Evolutionary conservation across 2,329 filamentous ascomycete genomes (phyloP), one percentile per base, ranked within the genome.

Genomic region (Dryadomyces quercus-mongolicae): DNA sequence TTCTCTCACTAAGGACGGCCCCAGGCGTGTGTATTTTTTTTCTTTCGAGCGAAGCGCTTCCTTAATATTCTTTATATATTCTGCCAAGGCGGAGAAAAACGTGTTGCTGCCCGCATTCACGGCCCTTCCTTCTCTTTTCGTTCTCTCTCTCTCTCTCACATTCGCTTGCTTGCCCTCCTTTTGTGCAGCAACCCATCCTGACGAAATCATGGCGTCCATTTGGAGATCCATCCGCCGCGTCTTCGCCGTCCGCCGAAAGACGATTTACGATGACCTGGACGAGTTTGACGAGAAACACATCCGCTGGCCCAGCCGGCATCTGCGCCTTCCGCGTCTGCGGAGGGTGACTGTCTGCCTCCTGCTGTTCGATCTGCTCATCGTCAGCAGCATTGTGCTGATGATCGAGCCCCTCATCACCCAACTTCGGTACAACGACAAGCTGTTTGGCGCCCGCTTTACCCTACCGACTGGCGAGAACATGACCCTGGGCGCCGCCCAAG

Each of bases 361-460:
- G 16, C 62, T 58, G 13, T 55, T 52, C 20, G 60, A 60, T 51
- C 54, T 63, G 40, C 25, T 48, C n/a, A 58, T 70, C 58, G 67
- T 88, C 56, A 72, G 81, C 66, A 77, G 84, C 64, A 74, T 88
- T 42, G 69, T 89, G 36, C 77, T 82, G 68, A 77, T 74, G 58
- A 82, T 88, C 63, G 86, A 81, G 70, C 88, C 84, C 9, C 75
- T 90, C 40, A 76, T 90, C 56, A 79, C 81, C 9, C 75, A 90
- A 12, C 74, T 91, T 47, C 73, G 86, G 61, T 58, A 64, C 18
- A 67, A 67, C 53, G 59, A 66, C 18, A 64, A 67, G 55, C 55
- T 67, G 5, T 67, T 67, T 10, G 59, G 57, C 25, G 58, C 64
- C 40, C 61, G 58, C 7, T 59, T 67, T 49, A 57, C 51, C 1